phyloP scores from a whole-genome alignment of 73 alveolate genomes.

The Paramecium sexaurelia region DNA sequence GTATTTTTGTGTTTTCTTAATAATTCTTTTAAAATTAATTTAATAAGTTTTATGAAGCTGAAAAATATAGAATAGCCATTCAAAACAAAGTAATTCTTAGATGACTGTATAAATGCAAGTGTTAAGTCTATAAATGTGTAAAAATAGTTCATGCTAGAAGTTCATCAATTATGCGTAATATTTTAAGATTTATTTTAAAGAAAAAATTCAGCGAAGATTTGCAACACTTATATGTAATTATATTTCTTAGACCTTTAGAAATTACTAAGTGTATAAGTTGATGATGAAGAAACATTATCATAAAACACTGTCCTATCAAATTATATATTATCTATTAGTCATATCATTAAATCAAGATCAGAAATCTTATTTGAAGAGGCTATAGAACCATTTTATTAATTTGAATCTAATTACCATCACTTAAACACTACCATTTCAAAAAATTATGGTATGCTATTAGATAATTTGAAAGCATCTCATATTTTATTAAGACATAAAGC shows the following conservation, averaged over 20 bases:
- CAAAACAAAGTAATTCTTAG: slow-evolving; percentile 1
- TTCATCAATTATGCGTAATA: slow-evolving; percentile 41
- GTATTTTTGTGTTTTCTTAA: not conserved
- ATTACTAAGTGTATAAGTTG: slow-evolving; percentile 49
- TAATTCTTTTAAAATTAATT: not conserved
- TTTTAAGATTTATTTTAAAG: not conserved
- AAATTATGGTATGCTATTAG: not conserved
- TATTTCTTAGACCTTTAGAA: not conserved
- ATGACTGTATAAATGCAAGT: slow-evolving; percentile 32
- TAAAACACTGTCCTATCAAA: slow-evolving; percentile 35
- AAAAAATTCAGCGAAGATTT: slow-evolving; percentile 47
- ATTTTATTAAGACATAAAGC: not conserved
- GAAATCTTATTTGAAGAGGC: slow-evolving; percentile 47
- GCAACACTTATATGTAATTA: not conserved
- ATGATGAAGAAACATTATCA: slow-evolving; percentile 48
- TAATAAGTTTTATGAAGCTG: not conserved
- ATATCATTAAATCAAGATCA: slow-evolving; percentile 17
- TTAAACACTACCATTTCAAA: not conserved
- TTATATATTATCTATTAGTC: slow-evolving; percentile 46
- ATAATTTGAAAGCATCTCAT: not conserved
- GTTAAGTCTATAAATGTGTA: not conserved
- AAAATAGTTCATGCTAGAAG: slow-evolving; percentile 36
- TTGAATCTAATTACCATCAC: slow-evolving; percentile 12
- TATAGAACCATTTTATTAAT: slow-evolving; percentile 32
- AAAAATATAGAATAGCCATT: slow-evolving; percentile 32